Conservation (phyloP, 1,284 basidiomycete species). For the Vanrija sp. region DNA sequence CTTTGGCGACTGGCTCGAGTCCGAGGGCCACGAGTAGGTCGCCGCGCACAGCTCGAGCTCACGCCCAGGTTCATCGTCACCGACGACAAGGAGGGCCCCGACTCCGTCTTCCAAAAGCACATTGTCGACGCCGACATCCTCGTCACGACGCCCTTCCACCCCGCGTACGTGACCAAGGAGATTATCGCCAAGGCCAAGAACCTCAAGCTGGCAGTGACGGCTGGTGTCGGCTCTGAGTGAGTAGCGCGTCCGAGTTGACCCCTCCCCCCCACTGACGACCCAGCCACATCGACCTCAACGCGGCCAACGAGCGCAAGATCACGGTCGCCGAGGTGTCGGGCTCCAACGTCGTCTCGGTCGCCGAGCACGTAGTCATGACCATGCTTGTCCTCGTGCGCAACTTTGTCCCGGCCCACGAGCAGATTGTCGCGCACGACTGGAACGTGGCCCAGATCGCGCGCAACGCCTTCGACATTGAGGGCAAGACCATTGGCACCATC, state of each 20-base stretch:
- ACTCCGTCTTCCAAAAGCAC: slow-evolving; percentile 83
- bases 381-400: slow-evolving; percentile 80
- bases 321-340: slow-evolving; percentile 81
- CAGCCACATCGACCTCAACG: slow-evolving; percentile 72
- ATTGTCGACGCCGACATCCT: slow-evolving; percentile 60
- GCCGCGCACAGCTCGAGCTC: slow-evolving; percentile 37
- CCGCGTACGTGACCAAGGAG: slow-evolving; percentile 80
- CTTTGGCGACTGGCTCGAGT: slow-evolving; percentile 65
- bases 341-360: slow-evolving; percentile 85
- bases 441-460: slow-evolving; percentile 71
- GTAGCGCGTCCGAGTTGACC: neutral
- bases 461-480: slow-evolving; percentile 81
- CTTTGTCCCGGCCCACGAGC: slow-evolving; percentile 61
- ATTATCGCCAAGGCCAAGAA: slow-evolving; percentile 77
- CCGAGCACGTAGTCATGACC: slow-evolving; percentile 66
- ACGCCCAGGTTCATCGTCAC: slow-evolving; percentile 55
- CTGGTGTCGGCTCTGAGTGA: slow-evolving; percentile 83
- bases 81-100: slow-evolving; percentile 79
- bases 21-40: slow-evolving; percentile 71
- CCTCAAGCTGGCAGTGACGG: slow-evolving; percentile 87
- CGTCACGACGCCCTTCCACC: slow-evolving; percentile 86
- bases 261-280: neutral
- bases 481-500: slow-evolving; percentile 85
- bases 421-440: slow-evolving; percentile 61
- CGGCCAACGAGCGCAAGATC: slow-evolving; percentile 74